phyloP scores from a whole-genome alignment of 2,329 filamentous ascomycete species.

The Fusarium cyanostomum region DNA sequence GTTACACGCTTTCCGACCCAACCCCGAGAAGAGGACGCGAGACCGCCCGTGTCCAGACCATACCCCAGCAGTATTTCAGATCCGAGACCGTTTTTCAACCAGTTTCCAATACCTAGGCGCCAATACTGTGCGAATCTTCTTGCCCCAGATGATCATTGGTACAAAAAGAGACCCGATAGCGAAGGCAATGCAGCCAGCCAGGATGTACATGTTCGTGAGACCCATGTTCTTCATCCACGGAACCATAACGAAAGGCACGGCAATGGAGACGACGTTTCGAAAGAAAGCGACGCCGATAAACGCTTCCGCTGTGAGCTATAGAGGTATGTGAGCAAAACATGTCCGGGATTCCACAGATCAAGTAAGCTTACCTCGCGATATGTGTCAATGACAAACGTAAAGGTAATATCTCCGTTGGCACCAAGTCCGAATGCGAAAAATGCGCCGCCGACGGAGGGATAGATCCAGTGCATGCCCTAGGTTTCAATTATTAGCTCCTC shows the following conservation, averaged over 20 bases:
- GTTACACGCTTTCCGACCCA: too few species aligned
- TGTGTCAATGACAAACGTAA: conserved; percentile 50
- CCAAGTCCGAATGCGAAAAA: conserved; percentile 53
- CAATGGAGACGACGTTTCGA: conserved; percentile 45
- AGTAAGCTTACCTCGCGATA: conserved; percentile 40
- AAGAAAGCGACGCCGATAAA: conserved; percentile 47
- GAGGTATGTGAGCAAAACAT: rapidly evolving
- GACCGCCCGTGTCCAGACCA: background rate
- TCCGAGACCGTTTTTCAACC: conserved; percentile 26
- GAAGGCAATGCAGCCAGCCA: conserved; percentile 38
- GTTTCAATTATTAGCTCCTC: background rate
- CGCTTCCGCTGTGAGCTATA: conserved; percentile 39
- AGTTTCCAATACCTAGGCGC: conserved; percentile 39
- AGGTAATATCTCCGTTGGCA: conserved; percentile 49
- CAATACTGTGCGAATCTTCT: conserved; percentile 38
- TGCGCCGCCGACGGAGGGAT: conserved; percentile 49
- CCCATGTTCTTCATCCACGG: conserved; percentile 47
- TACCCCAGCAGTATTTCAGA: conserved; percentile 1
- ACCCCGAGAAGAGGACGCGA: background rate
- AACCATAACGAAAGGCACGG: conserved; percentile 42
- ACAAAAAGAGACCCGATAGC: conserved; percentile 38
- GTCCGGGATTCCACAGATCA: rapidly evolving
- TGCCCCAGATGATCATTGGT: conserved; percentile 47
- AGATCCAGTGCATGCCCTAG: conserved; percentile 56
- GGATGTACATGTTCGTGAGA: conserved; percentile 44